Conservation (phyloP, 495 filamentous ascomycete genomes). For the Annulohypoxylon bovei region DNA sequence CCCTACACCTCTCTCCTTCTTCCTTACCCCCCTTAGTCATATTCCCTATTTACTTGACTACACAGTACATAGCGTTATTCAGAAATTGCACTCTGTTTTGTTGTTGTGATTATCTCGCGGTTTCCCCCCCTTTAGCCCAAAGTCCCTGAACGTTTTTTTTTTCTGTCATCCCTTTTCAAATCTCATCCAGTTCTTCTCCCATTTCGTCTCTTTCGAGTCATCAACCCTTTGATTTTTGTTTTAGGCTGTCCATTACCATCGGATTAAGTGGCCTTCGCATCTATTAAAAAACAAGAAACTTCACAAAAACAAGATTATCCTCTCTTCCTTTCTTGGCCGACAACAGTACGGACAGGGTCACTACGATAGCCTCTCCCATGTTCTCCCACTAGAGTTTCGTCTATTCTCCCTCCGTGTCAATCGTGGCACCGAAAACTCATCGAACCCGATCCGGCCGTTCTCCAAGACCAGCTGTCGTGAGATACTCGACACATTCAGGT, state of each 20-base stretch:
- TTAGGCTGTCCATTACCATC: constrained; percentile 26
- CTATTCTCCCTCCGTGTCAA: constrained; percentile 41
- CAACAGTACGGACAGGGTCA: constrained; percentile 38
- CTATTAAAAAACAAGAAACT: constrained; percentile 25
- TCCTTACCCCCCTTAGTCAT: constrained; percentile 42
- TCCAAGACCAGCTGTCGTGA: constrained; percentile 48
- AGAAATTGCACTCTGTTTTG: constrained; percentile 47
- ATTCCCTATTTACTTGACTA: constrained; percentile 46
- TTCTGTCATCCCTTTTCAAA: constrained; percentile 39
- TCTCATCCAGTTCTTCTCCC: constrained; percentile 8
- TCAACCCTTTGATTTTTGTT: constrained; percentile 30
- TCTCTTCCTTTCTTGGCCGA: constrained; percentile 33
- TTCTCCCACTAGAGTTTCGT: constrained; percentile 39
- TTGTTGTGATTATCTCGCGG: constrained; percentile 45
- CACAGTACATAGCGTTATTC: constrained; percentile 50
- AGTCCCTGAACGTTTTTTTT: constrained; percentile 35
- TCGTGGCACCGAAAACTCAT: constrained; percentile 40
- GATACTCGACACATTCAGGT: constrained; percentile 43
- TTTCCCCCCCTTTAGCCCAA: constrained; percentile 38
- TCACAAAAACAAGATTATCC: constrained; percentile 35
- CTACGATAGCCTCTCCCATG: constrained; percentile 46
- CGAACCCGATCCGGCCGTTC: constrained; percentile 31
- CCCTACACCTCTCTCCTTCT: constrained; percentile 45
- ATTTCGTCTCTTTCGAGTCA: constrained; percentile 30
- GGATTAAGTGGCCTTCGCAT: constrained; percentile 19